Base-by-base conservation (phyloP, 306 rosid species). In the Citrullus amarus region DNA sequence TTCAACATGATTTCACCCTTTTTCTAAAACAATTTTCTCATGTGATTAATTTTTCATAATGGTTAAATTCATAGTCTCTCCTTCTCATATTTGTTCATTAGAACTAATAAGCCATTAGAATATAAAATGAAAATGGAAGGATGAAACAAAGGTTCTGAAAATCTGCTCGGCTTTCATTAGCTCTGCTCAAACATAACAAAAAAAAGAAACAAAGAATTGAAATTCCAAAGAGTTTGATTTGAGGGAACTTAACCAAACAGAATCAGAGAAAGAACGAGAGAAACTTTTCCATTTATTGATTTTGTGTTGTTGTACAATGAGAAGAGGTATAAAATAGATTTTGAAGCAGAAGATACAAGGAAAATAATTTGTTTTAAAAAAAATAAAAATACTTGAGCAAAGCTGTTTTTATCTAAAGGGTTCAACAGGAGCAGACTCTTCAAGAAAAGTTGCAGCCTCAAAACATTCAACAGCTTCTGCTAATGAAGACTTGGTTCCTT, bases 361-460 rank as follows among this genome's bases (percentile, higher is more conserved):
- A 80, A 66, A 73, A 50, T 16, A 73, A 50, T 73, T 14, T 25
- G 36, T 68, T 41, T n/a, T 0, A 68, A 72, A 51, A 72, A 50
- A 69, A 43, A 0, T 11, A 30, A 69, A 43, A 12, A 10, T 57
- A 10, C 81, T 77, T 62, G 38, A 69, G 60, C 25, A 68, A 54
- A 77, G 65, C 55, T 48, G 67, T 65, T 78, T 70, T 85, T 83
- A 89, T 84, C 96, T 86, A 85, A 92, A 92, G 74, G 98, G 91
- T 75, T 91, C 97, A 81, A 95, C 87, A 32, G 97, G 98, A 73
- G 84, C 87, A 81, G 96, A 79, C 66, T 95, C 96, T 84, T 92
- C 89, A 80, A 95, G 93, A 83, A 67, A 68, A 55, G 86, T 25
- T 59, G 97, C 96, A 81, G 92, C 96, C 86, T 91, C 88, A 43